Evolutionary conservation across 2,329 filamentous ascomycete species (phyloP).

Genomic region (Allantophomopsis lycopodina): DNA sequence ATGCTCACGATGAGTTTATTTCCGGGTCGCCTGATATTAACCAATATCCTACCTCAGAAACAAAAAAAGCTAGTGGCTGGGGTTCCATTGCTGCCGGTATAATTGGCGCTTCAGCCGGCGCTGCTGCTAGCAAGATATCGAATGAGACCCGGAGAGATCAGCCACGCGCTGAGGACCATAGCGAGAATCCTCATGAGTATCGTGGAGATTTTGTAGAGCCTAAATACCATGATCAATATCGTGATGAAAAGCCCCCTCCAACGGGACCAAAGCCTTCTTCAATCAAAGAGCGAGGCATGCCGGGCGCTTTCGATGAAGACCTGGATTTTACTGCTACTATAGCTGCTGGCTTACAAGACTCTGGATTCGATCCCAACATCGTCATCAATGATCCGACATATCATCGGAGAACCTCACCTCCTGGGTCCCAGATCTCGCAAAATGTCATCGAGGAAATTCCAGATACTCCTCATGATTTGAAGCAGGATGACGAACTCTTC

Average conservation of each 20-base stretch:
- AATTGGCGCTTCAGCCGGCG: conserved; percentile 23
- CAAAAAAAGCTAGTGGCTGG: conserved; percentile 26
- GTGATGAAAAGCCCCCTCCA: conserved; percentile 30
- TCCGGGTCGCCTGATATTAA: conserved; percentile 3
- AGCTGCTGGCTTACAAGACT: conserved; percentile 53
- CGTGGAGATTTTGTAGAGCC: conserved; percentile 12
- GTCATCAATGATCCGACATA: conserved; percentile 54
- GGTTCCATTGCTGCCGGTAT: conserved; percentile 36
- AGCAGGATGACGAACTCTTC: conserved; percentile 19
- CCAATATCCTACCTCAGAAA: background rate
- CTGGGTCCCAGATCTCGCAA: conserved; percentile 27
- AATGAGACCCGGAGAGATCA: conserved; percentile 5
- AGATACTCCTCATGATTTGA: conserved; percentile 23
- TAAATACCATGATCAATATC: conserved; percentile 21
- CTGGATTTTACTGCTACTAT: conserved; percentile 56
- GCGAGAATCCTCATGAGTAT: conserved; percentile 10
- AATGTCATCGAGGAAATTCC: conserved; percentile 28
- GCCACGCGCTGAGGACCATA: too few relatives aligned
- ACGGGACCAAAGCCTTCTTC: conserved; percentile 43
- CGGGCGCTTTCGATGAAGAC: conserved; percentile 53
- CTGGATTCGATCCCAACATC: conserved; percentile 58
- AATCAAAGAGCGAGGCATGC: conserved; percentile 36
- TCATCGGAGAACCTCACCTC: conserved; percentile 48
- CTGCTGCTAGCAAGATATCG: conserved; percentile 11
- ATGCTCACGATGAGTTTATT: conserved; percentile 15